A percentile compares a stretch with the other conserved stretches of the same genome.
Conservation (phyloP, 352 stramenopile genomes). For the Aphanomyces stellatus region DNA sequence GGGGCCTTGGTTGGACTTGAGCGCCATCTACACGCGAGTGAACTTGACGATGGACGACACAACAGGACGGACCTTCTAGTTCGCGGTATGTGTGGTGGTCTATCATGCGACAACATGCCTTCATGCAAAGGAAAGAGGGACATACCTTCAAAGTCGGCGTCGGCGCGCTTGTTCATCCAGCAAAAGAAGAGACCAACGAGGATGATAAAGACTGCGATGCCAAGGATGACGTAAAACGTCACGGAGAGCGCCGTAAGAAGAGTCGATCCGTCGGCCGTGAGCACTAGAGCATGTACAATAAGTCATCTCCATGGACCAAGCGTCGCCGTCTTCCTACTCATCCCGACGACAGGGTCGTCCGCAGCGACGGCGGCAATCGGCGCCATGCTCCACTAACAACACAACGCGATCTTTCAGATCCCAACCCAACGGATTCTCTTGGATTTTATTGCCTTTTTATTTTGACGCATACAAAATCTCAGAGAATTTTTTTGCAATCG, state of each 20-base stretch:
- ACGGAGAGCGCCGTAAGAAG: not conserved
- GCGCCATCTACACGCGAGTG: too few relatives aligned
- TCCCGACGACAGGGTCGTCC: not conserved
- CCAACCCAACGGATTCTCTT: not conserved
- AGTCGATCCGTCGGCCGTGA: not conserved
- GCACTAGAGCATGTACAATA: not conserved
- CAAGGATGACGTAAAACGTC: not conserved
- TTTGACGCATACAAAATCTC: too few relatives aligned
- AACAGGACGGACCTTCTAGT: constrained; percentile 9
- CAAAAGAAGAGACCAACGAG: constrained; percentile 11
- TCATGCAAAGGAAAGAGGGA: not conserved
- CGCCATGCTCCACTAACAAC: too few relatives aligned
- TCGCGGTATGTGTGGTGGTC: not conserved
- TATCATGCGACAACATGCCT: too few relatives aligned
- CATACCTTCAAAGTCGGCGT: constrained; percentile 17
- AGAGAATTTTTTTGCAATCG: too few relatives aligned
- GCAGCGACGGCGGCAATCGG: not conserved
- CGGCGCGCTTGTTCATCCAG: constrained; percentile 13
- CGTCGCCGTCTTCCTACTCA: not conserved
- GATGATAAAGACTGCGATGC: not conserved
- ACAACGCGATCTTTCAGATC: not conserved
- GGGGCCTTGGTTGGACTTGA: too few relatives aligned
- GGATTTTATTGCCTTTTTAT: not conserved
- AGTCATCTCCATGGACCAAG: not conserved
- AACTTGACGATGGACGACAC: too few relatives aligned